Evolutionary conservation across 345 rosid species (phyloP), one percentile per base, ranked within the genome.

Genomic region (Camelina hispida): DNA sequence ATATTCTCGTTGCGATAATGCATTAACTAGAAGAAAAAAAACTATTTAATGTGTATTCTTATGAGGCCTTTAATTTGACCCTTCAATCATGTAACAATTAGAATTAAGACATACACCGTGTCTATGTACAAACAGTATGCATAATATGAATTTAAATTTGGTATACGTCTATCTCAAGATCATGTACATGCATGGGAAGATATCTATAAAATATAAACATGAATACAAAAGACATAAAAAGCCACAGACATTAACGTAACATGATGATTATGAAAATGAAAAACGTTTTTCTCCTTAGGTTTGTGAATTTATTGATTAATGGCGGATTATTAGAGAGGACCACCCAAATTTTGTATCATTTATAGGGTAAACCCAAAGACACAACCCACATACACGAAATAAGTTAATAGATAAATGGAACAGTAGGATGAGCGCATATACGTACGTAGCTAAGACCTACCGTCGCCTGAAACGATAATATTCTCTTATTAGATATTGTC

Each of bases 111-210:
- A 16, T 56, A 55, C 53, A 55, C 1, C 28, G 47, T 43, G 5
- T 52, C 44, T 63, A 35, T 50, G 51, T 50, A 50, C 51, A 71
- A 71, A 51, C 2, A 15, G 17, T 25, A 38, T 51, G 53, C 52
- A 35, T 71, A n/a, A 22, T 62, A 62, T 60, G 62, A 72, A 62
- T 62, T 72, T 52, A 53, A 53, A 30, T 34, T 63, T 20, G 69
- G 54, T 44, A 63, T 43, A 9, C 11, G 51, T 72, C 34, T 62
- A 12, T 52, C 32, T 53, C 25, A 32, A 53, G 23, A 18, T 53
- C 46, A 43, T 43, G 46, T 23, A n/a, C 25, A 55, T 55, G 71
- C 78, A 73, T 44, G 66, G 20, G 44, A 67, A 50, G 44, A 66
- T 66, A 66, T 64, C 13, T 56, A 55, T 43, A 65, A 16, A 56